These are phyloP conservation scores for Tuber brumale DNA, from an alignment of 495 filamentous ascomycete species.

Conservation along the genomic window DNA sequence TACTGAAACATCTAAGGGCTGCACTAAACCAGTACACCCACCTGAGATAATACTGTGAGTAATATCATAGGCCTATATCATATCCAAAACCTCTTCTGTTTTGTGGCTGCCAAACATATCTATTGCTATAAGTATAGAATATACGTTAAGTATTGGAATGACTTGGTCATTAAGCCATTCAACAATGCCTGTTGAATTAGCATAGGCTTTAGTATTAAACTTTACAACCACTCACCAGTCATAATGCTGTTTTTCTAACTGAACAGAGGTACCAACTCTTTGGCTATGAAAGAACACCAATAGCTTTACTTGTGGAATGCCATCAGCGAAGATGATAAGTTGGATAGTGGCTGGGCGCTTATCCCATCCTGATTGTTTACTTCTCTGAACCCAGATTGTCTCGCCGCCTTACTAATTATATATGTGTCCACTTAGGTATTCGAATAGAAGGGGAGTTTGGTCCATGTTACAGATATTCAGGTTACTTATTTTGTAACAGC, in stretches of 20 bases:
- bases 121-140: too few relatives aligned
- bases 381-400: constrained; percentile 8
- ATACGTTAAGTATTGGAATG: constrained; percentile 4
- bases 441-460: too few relatives aligned
- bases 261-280: neutral
- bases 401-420: constrained; percentile 13
- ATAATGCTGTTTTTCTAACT: neutral
- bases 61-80: too few relatives aligned
- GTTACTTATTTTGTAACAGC: constrained; percentile 12
- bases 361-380: constrained; percentile 9
- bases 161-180: constrained; percentile 11
- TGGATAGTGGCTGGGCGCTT: constrained; percentile 16
- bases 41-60: too few relatives aligned
- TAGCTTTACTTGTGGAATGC: constrained; percentile 7
- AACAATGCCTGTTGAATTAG: neutral
- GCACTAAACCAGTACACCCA: too few relatives aligned
- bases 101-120: too few relatives aligned
- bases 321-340: constrained; percentile 7
- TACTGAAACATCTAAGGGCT: too few relatives aligned
- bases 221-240: too few relatives aligned
- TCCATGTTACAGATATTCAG: constrained; percentile 19
- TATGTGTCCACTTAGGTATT: constrained; percentile 13
- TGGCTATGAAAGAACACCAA: constrained; percentile 13
- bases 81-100: too few relatives aligned
- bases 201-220: constrained; percentile 12